A percentile compares a stretch with the other conserved stretches of the same genome.
Evolutionary conservation across 2,329 filamentous ascomycete genomes (phyloP).

Genomic region (Aspergillus aculeatinus): DNA sequence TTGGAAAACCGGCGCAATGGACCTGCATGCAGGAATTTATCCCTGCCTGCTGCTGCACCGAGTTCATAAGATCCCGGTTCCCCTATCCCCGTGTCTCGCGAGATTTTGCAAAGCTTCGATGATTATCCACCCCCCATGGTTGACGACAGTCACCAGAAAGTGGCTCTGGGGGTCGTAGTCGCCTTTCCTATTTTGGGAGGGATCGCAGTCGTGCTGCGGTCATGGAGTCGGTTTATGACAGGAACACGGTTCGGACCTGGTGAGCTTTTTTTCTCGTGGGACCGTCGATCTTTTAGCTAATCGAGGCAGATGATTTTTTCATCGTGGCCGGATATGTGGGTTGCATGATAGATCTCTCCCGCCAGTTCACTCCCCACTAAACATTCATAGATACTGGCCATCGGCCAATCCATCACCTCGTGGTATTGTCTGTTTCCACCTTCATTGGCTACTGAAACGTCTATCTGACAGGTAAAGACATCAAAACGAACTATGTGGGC

Average conservation of each 20-base stretch:
- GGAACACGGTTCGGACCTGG: constrained; percentile 21
- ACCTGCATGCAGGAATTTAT: too few species aligned
- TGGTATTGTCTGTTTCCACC: constrained; percentile 26
- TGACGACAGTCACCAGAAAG: constrained; percentile 25
- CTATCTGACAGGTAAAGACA: constrained; percentile 15
- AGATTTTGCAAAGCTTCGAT: not conserved
- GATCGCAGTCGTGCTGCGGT: constrained; percentile 24
- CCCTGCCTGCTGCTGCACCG: too few species aligned
- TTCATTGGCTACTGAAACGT: too few species aligned
- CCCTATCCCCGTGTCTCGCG: too few species aligned
- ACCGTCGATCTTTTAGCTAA: not conserved
- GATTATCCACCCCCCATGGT: constrained; percentile 5
- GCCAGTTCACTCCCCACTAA: not conserved
- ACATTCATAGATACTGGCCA: constrained; percentile 18
- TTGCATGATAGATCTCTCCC: not conserved
- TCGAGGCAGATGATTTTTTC: constrained; percentile 22
- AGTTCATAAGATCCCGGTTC: not conserved
- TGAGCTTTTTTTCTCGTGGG: constrained; percentile 4
- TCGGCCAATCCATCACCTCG: constrained; percentile 23
- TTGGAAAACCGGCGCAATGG: too few species aligned
- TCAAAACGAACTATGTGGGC: constrained; percentile 28
- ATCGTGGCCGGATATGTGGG: constrained; percentile 27
- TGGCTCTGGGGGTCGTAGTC: constrained; percentile 25
- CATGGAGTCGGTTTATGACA: constrained; percentile 28
- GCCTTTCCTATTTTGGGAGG: constrained; percentile 26